Conservation (phyloP, 2,329 filamentous ascomycete genomes). For the Apiospora pterosperma region DNA sequence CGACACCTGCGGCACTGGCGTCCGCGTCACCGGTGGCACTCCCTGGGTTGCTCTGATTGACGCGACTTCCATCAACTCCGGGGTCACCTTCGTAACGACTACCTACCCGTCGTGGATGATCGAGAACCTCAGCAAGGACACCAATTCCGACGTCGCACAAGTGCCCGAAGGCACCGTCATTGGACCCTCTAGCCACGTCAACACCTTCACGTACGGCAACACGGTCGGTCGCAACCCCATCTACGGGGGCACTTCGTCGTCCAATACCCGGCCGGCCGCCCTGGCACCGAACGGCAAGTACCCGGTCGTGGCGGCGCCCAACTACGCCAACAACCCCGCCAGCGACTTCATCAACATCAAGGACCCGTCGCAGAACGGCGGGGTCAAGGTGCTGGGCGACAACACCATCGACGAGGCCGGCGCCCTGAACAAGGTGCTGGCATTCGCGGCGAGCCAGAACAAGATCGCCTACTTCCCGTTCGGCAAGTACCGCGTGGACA, state of each 20-base stretch:
- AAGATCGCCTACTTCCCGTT: slow-evolving; percentile 53
- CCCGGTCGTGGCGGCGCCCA: slow-evolving; percentile 35
- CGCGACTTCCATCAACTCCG: slow-evolving; percentile 37
- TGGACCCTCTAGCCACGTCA: slow-evolving; percentile 23
- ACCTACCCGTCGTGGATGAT: slow-evolving; percentile 38
- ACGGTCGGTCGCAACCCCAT: slow-evolving; percentile 36
- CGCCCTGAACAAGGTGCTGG: slow-evolving; percentile 35
- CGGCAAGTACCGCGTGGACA: slow-evolving; percentile 50
- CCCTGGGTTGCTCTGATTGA: slow-evolving; percentile 40
- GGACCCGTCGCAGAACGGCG: slow-evolving; percentile 35
- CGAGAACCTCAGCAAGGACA: slow-evolving; percentile 36
- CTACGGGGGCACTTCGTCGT: slow-evolving; percentile 31
- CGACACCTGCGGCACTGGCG: slow-evolving; percentile 33
- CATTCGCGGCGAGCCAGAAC: slow-evolving; percentile 31
- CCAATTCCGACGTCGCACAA: slow-evolving; percentile 32
- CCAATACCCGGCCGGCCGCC: slow-evolving; percentile 28
- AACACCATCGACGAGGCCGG: slow-evolving; percentile 34
- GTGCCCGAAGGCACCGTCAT: slow-evolving; percentile 29
- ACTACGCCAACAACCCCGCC: slow-evolving; percentile 31
- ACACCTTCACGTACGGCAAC: slow-evolving; percentile 40
- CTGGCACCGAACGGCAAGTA: slow-evolving; percentile 35
- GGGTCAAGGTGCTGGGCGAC: slow-evolving; percentile 33
- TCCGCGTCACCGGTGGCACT: slow-evolving; percentile 32
- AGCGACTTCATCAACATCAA: slow-evolving; percentile 39
- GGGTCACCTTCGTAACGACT: slow-evolving; percentile 34